These are phyloP conservation scores for Passiflora organensis DNA, from an alignment of 345 rosid species.

Conservation along the genomic window DNA sequence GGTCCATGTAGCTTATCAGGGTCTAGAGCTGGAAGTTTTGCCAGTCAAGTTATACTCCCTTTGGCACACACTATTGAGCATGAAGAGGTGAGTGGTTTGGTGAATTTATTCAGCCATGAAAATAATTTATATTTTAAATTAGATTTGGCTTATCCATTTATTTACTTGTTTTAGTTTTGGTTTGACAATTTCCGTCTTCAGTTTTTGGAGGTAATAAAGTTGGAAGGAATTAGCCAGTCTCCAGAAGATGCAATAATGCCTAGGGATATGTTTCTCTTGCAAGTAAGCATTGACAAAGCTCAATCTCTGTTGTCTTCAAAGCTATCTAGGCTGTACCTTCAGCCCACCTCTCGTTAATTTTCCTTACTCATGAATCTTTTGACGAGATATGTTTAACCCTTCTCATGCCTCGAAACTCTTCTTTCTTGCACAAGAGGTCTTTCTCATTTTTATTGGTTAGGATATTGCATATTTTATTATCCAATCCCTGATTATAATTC, in stretches of 20 bases:
- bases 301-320: too few species aligned
- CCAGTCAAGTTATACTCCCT: slow-evolving; percentile 92
- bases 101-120: background rate
- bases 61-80: slow-evolving; percentile 92
- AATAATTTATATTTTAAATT: background rate
- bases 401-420: too few species aligned
- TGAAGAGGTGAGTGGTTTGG: slow-evolving; percentile 69
- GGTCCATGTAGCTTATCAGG: slow-evolving; percentile 87
- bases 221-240: slow-evolving; percentile 82
- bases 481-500: too few species aligned
- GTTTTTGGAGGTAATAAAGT: slow-evolving; percentile 92
- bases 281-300: slow-evolving; percentile 41
- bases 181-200: slow-evolving; percentile 14
- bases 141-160: background rate
- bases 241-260: slow-evolving; percentile 93
- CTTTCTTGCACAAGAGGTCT: too few species aligned
- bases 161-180: background rate
- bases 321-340: too few species aligned
- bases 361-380: too few species aligned
- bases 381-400: too few species aligned
- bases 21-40: slow-evolving; percentile 80
- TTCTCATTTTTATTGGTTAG: too few species aligned
- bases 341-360: too few species aligned
- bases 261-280: slow-evolving; percentile 84
- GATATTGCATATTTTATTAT: too few species aligned